These are phyloP conservation scores for Blastomyces parvus DNA, from an alignment of 2,329 filamentous ascomycete species.

Conservation along the genomic window DNA sequence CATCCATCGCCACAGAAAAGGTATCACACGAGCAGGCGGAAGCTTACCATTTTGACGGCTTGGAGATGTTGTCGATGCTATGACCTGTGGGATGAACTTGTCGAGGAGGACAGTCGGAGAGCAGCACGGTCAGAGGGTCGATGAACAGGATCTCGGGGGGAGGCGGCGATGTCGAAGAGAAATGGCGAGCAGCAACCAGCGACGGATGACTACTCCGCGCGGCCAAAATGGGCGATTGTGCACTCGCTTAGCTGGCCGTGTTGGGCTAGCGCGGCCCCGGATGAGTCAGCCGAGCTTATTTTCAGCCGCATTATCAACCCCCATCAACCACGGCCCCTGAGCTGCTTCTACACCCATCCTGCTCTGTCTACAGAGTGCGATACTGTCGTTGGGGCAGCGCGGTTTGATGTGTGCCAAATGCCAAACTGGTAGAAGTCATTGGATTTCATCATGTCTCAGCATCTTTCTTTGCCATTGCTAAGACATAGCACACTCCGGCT, in stretches of 20 bases:
- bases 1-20: neutral
- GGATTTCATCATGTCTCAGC: too few species aligned
- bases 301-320: slow-evolving; percentile 6
- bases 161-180: slow-evolving; percentile 3
- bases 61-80: slow-evolving; percentile 33
- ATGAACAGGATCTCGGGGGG: slow-evolving; percentile 13
- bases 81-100: slow-evolving; percentile 28
- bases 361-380: neutral
- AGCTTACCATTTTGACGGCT: slow-evolving; percentile 38
- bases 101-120: slow-evolving; percentile 26
- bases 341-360: neutral
- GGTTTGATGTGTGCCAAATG: neutral
- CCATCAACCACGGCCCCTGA: neutral
- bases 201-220: neutral
- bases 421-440: neutral
- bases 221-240: slow-evolving; percentile 25
- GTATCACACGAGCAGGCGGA: slow-evolving; percentile 3
- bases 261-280: slow-evolving; percentile 12
- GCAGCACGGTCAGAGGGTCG: slow-evolving; percentile 14
- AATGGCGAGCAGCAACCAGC: too few species aligned
- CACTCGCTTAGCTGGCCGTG: slow-evolving; percentile 31
- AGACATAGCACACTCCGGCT: neutral
- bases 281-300: slow-evolving; percentile 5
- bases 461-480: neutral
- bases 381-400: neutral